Conservation (phyloP, 768 basidiomycete genomes). For the Pilatotrama ljubarskyi region DNA sequence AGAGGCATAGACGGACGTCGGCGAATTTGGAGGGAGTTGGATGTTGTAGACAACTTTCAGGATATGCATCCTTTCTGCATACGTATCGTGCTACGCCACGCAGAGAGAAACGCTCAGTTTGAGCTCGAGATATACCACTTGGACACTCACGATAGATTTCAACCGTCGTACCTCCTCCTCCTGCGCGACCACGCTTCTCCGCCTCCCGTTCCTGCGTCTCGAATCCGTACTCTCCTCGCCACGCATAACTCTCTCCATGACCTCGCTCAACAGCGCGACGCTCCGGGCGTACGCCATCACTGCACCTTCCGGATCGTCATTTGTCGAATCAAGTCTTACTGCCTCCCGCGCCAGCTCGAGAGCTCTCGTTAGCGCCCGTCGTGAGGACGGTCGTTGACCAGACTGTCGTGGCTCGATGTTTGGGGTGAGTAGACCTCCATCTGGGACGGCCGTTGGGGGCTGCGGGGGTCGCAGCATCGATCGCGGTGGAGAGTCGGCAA, state of each 20-base stretch:
- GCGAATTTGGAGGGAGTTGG: conserved; percentile 70
- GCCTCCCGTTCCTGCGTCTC: conserved; percentile 57
- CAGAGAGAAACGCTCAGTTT: neutral
- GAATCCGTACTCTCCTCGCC: conserved; percentile 81
- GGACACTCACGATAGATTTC: conserved; percentile 77
- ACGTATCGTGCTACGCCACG: conserved; percentile 79
- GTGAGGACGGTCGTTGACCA: conserved; percentile 70
- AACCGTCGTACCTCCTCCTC: conserved; percentile 87
- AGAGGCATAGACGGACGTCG: conserved; percentile 50
- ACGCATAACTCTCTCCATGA: conserved; percentile 87
- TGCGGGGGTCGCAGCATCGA: conserved; percentile 42
- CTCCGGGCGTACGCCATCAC: conserved; percentile 88
- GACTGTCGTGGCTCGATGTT: conserved; percentile 39
- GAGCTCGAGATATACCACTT: neutral
- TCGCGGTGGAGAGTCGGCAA: conserved; percentile 59
- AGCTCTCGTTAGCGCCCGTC: conserved; percentile 82
- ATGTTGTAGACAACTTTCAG: conserved; percentile 88
- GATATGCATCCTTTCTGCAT: conserved; percentile 93
- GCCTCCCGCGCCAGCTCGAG: conserved; percentile 88
- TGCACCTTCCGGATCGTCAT: conserved; percentile 85
- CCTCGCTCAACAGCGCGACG: conserved; percentile 83
- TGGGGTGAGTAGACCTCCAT: conserved; percentile 46
- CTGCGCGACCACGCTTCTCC: conserved; percentile 83
- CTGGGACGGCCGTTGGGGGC: conserved; percentile 33
- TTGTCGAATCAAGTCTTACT: conserved; percentile 83